phyloP scores from a whole-genome alignment of 192 early-diverging fungal species.

The Spizellomyces punctatus region DNA sequence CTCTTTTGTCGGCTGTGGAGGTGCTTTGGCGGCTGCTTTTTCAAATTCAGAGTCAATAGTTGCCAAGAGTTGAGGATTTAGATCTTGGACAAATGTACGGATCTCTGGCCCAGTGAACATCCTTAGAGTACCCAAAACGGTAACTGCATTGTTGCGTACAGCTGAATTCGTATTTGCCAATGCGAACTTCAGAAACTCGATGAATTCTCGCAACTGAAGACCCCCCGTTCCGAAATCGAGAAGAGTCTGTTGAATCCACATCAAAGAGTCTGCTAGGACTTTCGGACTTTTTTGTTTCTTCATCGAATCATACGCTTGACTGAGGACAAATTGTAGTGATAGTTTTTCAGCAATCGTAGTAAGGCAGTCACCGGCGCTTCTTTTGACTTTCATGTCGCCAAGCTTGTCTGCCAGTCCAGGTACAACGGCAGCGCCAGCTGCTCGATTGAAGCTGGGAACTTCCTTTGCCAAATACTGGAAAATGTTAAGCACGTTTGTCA shows the following conservation, averaged over 20 bases:
- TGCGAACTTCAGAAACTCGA: conserved; percentile 81
- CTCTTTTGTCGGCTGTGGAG: conserved; percentile 65
- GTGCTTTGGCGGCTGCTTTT: conserved; percentile 71
- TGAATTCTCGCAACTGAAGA: conserved; percentile 72
- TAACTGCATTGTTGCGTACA: conserved; percentile 79
- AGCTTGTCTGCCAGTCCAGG: conserved; percentile 84
- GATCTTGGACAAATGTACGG: conserved; percentile 82
- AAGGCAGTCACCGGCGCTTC: conserved; percentile 78
- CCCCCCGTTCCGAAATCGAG: conserved; percentile 90
- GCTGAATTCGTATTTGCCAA: conserved; percentile 83
- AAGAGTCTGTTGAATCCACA: conserved; percentile 83
- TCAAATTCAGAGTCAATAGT: conserved; percentile 92
- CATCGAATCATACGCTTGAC: conserved; percentile 76
- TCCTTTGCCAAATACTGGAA: conserved; percentile 71
- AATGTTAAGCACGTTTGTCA: conserved; percentile 70
- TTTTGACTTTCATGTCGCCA: conserved; percentile 94
- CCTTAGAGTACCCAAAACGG: conserved; percentile 79
- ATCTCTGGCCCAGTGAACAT: conserved; percentile 84
- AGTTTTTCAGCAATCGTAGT: conserved; percentile 73
- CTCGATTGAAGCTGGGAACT: conserved; percentile 66
- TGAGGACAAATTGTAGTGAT: conserved; percentile 80
- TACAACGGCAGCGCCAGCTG: conserved; percentile 73
- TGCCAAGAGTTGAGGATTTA: conserved; percentile 78
- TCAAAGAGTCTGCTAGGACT: conserved; percentile 79
- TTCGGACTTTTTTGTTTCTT: conserved; percentile 88